Evolutionary conservation across 352 stramenopile species (phyloP).

Genomic region (Phytophthora multivora): DNA sequence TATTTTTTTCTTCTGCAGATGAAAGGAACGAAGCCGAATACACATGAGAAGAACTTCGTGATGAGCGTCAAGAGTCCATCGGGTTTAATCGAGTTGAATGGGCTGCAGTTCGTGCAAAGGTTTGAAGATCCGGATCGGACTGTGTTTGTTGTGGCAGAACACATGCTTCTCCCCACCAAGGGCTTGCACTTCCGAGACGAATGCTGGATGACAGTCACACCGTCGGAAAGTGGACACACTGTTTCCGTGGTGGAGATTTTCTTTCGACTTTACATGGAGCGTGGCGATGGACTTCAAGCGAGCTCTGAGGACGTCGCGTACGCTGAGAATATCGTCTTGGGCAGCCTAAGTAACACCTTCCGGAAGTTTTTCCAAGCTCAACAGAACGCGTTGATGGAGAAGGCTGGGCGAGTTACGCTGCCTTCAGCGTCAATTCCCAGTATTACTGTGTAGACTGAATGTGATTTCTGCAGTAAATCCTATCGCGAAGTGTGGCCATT

Average conservation of each 20-base stretch:
- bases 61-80: constrained; percentile 12
- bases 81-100: constrained; percentile 21
- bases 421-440: not conserved
- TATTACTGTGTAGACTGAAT: not conserved
- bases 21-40: constrained; percentile 7
- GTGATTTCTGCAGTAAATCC: too few species aligned
- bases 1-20: constrained; percentile 9
- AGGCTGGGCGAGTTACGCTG: constrained; percentile 1
- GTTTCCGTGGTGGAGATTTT: constrained; percentile 13
- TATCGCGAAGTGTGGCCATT: too few species aligned
- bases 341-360: constrained; percentile 27
- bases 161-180: constrained; percentile 18
- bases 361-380: constrained; percentile 25
- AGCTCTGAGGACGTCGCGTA: constrained; percentile 17
- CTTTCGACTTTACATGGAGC: constrained; percentile 28
- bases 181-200: constrained; percentile 22
- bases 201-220: constrained; percentile 28
- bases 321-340: constrained; percentile 24
- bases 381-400: constrained; percentile 31
- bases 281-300: not conserved
- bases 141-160: constrained; percentile 17
- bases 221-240: not conserved
- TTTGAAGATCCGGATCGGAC: constrained; percentile 23
- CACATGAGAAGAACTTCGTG: constrained; percentile 32
- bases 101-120: constrained; percentile 33